Base-by-base conservation (phyloP, 805 yeast genomes). In the Huiozyma sinensis region DNA sequence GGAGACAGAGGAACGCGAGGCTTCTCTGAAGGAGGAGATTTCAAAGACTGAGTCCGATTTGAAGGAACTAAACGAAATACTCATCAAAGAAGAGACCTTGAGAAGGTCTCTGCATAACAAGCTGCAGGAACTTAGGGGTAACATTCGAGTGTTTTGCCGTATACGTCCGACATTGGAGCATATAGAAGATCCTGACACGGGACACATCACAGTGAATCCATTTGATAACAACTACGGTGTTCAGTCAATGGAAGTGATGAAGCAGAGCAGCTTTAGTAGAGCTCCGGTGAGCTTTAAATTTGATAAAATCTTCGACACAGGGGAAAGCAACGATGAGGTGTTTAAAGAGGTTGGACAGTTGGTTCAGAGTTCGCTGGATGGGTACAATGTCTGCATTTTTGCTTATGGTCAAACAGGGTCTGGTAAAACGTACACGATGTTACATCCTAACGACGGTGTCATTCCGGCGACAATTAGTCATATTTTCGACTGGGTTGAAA, bases 401-500 rank as follows among this genome's bases (percentile, higher is more conserved):
- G 95, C 97, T 0, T 90, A 92, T 60, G 98, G 98, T 1, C 98
- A 90, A 63, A 92, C 98, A 0, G 95, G 92, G 0, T 82, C 97
- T 0, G 98, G 98, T 3, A 90, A 90, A 59, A 90, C 97, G 0
- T 81, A 65, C 60, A 92, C 98, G 0, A 92, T 90, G 97, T 74
- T 88, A 1, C 66, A 72, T 28, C 65, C 74, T 0, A 55, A 62
- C 1, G 82, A 81, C 55, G 97, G 98, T 11, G 76, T 90, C 68
- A 86, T 88, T 32, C 87, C 95, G 1, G 68, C 76, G 12, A 83
- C 96, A 0, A 71, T 89, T 10, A 61, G 67, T 11, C 83, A 81
- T 53, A 81, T 90, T 5, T 87, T 87, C 55, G 63, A 71, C 5
- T 74, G 78, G 43, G 71, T 78, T 4, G 58, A 66, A 0, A 63